Conservation (phyloP, 306 rosid species). For the Fragaria iinumae region DNA sequence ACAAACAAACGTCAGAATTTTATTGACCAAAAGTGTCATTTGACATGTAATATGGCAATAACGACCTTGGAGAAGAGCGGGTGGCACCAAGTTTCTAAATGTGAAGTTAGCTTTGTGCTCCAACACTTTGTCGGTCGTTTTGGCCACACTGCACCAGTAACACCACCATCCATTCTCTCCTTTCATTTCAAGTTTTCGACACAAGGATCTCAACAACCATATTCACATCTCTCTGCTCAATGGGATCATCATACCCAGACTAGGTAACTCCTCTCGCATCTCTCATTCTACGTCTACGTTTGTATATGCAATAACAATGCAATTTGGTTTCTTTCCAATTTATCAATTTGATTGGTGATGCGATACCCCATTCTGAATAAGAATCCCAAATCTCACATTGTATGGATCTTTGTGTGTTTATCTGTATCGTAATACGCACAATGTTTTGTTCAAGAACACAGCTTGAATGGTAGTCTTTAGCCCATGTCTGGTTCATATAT, state of each 20-base stretch:
- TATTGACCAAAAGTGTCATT: too few relatives aligned
- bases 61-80: neutral
- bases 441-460: neutral
- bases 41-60: neutral
- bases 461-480: neutral
- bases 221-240: neutral
- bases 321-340: constrained; percentile 6
- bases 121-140: neutral
- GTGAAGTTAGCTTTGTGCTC: neutral
- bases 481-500: neutral
- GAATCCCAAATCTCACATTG: neutral
- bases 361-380: neutral
- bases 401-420: neutral
- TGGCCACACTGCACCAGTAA: neutral
- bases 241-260: constrained; percentile 2
- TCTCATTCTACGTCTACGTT: neutral
- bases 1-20: too few relatives aligned
- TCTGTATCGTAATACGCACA: neutral
- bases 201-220: neutral
- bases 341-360: neutral
- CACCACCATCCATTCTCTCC: neutral
- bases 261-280: constrained; percentile 2
- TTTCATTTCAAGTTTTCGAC: constrained; percentile 1
- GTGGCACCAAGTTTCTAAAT: neutral
- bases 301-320: neutral